Evolutionary conservation across 192 early-diverging fungal genomes (phyloP).

Genomic region (Umbelopsis sp.): DNA sequence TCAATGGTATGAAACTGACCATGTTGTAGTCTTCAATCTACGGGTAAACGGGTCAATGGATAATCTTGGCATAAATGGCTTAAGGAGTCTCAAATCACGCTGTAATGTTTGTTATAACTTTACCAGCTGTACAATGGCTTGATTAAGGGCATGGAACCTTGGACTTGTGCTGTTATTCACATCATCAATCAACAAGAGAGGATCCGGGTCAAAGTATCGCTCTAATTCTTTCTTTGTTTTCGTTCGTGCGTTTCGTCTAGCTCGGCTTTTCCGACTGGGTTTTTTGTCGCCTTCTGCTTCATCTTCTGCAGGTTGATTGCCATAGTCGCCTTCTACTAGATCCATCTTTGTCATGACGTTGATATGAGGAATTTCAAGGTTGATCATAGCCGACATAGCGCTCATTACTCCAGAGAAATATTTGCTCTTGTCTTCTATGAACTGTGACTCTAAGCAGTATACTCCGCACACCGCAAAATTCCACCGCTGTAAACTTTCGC

Average conservation of each 20-base stretch:
- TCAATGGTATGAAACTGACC: slow-evolving; percentile 93
- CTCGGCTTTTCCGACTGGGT: slow-evolving; percentile 18
- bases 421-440: slow-evolving; percentile 93
- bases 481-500: slow-evolving; percentile 65
- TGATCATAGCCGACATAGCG: slow-evolving; percentile 94
- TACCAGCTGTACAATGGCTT: slow-evolving; percentile 85
- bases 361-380: slow-evolving; percentile 97
- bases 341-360: slow-evolving; percentile 99
- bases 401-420: slow-evolving; percentile 97
- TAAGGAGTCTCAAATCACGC: neutral
- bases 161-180: slow-evolving; percentile 71
- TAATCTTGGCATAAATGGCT: neutral
- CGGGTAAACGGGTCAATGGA: neutral
- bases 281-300: slow-evolving; percentile 46
- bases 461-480: slow-evolving; percentile 91
- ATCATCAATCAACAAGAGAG: slow-evolving; percentile 82
- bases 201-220: slow-evolving; percentile 90
- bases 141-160: slow-evolving; percentile 85
- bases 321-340: slow-evolving; percentile 58
- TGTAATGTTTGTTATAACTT: neutral
- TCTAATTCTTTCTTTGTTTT: slow-evolving; percentile 67
- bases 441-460: slow-evolving; percentile 92
- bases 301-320: slow-evolving; percentile 18
- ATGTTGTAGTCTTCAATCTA: slow-evolving; percentile 96
- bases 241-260: slow-evolving; percentile 35